A percentile compares a stretch with the other conserved stretches of the same genome.
phyloP scores from a whole-genome alignment of 768 basidiomycete genomes.

The Boletus insuetus region DNA sequence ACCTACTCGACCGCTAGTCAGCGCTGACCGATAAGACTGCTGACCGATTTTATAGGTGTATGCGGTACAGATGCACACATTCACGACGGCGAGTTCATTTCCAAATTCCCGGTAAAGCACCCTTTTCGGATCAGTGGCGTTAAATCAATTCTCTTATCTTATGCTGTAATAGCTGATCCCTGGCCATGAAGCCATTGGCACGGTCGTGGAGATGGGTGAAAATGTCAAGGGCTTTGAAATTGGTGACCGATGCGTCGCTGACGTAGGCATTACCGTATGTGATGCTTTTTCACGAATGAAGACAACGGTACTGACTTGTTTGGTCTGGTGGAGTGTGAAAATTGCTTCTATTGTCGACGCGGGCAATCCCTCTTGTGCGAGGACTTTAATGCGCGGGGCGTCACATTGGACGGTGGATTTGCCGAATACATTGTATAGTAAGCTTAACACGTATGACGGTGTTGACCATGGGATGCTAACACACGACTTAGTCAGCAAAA shows the following conservation, averaged over 20 bases:
- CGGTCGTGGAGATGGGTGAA: constrained; percentile 70
- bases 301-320: constrained; percentile 1
- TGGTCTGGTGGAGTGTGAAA: constrained; percentile 55
- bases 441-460: constrained; percentile 21
- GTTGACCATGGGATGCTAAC: not conserved
- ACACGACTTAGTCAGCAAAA: constrained; percentile 48
- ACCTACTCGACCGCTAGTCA: not conserved
- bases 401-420: constrained; percentile 82
- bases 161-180: constrained; percentile 54
- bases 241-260: constrained; percentile 84
- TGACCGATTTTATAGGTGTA: constrained; percentile 38
- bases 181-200: constrained; percentile 74
- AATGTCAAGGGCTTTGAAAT: constrained; percentile 72
- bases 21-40: not conserved
- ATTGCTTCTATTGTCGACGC: constrained; percentile 85
- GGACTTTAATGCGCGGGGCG: constrained; percentile 77
- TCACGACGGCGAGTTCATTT: constrained; percentile 63
- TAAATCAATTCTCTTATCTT: constrained; percentile 16
- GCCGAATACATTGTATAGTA: constrained; percentile 87
- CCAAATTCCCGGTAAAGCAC: constrained; percentile 49
- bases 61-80: constrained; percentile 66
- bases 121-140: constrained; percentile 18
- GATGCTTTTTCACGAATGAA: not conserved
- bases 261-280: constrained; percentile 69
- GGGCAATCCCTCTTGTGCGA: constrained; percentile 84